Evolutionary conservation across 495 filamentous ascomycete genomes (phyloP).

Genomic region (Trichoderma reesei): DNA sequence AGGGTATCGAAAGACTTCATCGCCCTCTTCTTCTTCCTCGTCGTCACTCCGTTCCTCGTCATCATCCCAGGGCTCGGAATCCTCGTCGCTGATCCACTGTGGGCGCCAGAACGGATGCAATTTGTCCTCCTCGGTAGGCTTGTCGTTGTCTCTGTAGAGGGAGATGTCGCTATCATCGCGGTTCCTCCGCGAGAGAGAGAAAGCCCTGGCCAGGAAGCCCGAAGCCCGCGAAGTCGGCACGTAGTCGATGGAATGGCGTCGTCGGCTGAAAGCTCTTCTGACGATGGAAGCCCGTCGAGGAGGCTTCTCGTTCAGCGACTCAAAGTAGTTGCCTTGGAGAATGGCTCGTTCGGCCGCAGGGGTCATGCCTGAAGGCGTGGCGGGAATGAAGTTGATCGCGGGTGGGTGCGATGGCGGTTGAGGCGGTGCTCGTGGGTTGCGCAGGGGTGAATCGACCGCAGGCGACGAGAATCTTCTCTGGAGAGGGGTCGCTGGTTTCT

Average conservation of each 20-base stretch:
- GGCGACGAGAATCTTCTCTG: conserved; percentile 35
- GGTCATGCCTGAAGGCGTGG: conserved; percentile 50
- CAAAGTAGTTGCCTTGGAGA: conserved; percentile 39
- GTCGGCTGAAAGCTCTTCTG: conserved; percentile 47
- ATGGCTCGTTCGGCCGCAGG: conserved; percentile 46
- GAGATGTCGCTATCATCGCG: conserved; percentile 24
- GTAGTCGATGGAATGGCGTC: conserved; percentile 45
- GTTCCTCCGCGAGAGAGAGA: conserved; percentile 29
- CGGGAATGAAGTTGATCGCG: conserved; percentile 62
- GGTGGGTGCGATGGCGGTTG: conserved; percentile 47
- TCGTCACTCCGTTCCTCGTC: conserved; percentile 30
- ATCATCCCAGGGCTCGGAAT: conserved; percentile 26
- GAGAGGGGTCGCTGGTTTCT: conserved; percentile 35
- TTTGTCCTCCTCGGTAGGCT: conserved; percentile 41
- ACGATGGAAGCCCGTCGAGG: conserved; percentile 44
- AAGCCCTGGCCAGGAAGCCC: conserved; percentile 30
- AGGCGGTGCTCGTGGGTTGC: conserved; percentile 66
- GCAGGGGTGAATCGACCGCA: conserved; percentile 56
- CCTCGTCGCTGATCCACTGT: conserved; percentile 56
- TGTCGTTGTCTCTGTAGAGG: conserved; percentile 21
- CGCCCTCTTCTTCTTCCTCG: conserved; percentile 20
- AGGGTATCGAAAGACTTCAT: conserved; percentile 27
- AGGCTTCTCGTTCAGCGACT: conserved; percentile 28
- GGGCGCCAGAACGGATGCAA: conserved; percentile 80
- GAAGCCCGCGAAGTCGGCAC: conserved; percentile 31